phyloP scores from a whole-genome alignment of 176 grass and related monocot genomes.

The Aegilops sharonensis region DNA sequence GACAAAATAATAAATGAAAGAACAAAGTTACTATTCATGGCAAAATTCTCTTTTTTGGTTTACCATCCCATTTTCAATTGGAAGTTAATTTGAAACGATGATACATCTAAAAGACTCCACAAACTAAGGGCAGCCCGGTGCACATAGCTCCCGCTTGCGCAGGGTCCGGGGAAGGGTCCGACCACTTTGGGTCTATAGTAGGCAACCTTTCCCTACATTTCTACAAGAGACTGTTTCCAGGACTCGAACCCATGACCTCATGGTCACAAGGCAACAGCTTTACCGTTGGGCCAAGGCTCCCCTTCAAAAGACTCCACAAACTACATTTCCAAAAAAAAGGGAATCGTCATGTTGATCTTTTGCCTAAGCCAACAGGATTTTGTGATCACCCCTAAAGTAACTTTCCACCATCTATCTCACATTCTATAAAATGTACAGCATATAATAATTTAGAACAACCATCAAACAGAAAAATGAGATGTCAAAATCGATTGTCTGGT shows the following conservation, averaged over 20 bases:
- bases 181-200: too few relatives aligned
- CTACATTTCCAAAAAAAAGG: not conserved
- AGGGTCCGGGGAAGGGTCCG: too few relatives aligned
- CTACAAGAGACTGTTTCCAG: too few relatives aligned
- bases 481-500: not conserved
- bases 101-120: not conserved
- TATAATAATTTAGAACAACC: not conserved
- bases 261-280: too few relatives aligned
- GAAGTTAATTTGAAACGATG: not conserved
- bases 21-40: not conserved
- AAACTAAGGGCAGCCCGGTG: not conserved
- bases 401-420: not conserved
- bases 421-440: not conserved
- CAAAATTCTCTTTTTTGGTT: not conserved
- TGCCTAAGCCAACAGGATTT: not conserved
- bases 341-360: not conserved
- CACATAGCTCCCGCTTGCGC: too few relatives aligned
- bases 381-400: not conserved
- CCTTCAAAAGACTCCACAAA: not conserved
- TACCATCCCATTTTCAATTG: not conserved
- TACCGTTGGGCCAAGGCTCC: too few relatives aligned
- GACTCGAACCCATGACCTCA: too few relatives aligned
- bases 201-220: too few relatives aligned
- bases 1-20: constrained; percentile 1
- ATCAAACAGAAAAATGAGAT: constrained; percentile 1